Evolutionary conservation across 2,329 filamentous ascomycete genomes (phyloP), one percentile per base, ranked within the genome.

Genomic region (Cadophora malorum): DNA sequence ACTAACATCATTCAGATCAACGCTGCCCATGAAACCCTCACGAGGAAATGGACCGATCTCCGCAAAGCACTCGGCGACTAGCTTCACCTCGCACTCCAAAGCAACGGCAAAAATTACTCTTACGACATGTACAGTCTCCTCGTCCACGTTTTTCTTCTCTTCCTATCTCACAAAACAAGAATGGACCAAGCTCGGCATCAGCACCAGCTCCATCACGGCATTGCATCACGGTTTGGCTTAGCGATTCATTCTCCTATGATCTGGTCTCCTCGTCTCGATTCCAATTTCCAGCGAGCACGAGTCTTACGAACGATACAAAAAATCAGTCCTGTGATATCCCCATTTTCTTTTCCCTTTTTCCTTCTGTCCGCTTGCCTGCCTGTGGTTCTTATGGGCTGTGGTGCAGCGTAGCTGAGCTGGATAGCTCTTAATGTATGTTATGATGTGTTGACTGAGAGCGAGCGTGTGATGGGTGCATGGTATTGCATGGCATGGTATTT

Each of bases 1-100:
- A 50, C 59, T 52, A 49, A 62, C 67, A 72, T 38, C 21, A 53
- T 66, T 2, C 75, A 93, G 91, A 86, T 93, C 72, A 91, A 91
- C 75, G 82, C 87, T 33, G 82, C 86, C 71, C 88, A 94, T 75
- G 92, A 95, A 79, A 86, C 87, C 7, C 85, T 95, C 53, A 89
- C 84, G 70, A 88, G 91, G 74, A 93, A 91, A 81, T 94, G 91
- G 91, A 88, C 86, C 62, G 92, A 95, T 74, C 82, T 95, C 63
- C 83, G 83, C 69, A 86, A 84, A 74, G 84, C 85, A 53, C 81
- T 88, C 63, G 84, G 74, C 55, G 84, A 77, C 35, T 73, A 65
- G 68, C 10, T 41, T 53, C 28, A 28, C 28, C 23, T 55, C 16
- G 19, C 33, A 31, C 50, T 19, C 47, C 25, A 16, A 21, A 31